phyloP scores from a whole-genome alignment of 2,329 filamentous ascomycete genomes.

The Chalaropsis thielavioides region DNA sequence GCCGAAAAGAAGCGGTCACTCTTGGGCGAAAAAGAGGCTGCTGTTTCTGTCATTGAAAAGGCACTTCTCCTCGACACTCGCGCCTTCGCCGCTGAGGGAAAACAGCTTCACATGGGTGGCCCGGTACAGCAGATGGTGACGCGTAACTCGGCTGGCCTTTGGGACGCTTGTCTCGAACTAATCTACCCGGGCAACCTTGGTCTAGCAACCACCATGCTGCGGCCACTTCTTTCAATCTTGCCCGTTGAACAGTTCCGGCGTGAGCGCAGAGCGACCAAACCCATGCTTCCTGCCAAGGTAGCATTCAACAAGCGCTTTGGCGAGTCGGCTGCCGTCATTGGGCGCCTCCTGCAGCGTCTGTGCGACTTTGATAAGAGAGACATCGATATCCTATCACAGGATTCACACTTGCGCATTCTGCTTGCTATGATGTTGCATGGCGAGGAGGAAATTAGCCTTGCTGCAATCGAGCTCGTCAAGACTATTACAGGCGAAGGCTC shows the following conservation, averaged over 20 bases:
- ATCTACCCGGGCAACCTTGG: conserved; percentile 52
- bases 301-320: conserved; percentile 63
- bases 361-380: conserved; percentile 59
- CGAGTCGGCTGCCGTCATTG: conserved; percentile 43
- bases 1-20: conserved; percentile 31
- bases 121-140: conserved; percentile 52
- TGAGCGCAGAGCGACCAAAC: conserved; percentile 31
- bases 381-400: conserved; percentile 53
- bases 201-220: conserved; percentile 59
- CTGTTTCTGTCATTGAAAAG: conserved; percentile 36
- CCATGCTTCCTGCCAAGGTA: conserved; percentile 34
- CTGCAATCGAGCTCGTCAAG: conserved; percentile 70
- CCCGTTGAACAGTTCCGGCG: conserved; percentile 60
- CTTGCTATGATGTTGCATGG: conserved; percentile 71
- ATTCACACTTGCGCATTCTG: conserved; percentile 53
- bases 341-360: conserved; percentile 61
- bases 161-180: conserved; percentile 59
- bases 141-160: conserved; percentile 60
- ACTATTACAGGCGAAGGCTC: conserved; percentile 54
- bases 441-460: conserved; percentile 63
- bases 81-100: conserved; percentile 31
- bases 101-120: conserved; percentile 45
- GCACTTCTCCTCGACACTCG: conserved; percentile 36
- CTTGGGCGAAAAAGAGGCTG: conserved; percentile 21
- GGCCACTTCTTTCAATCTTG: conserved; percentile 55